Evolutionary conservation across 805 yeast genomes (phyloP), one percentile per base, ranked within the genome.

Genomic region (Jamesozyma gamospora): DNA sequence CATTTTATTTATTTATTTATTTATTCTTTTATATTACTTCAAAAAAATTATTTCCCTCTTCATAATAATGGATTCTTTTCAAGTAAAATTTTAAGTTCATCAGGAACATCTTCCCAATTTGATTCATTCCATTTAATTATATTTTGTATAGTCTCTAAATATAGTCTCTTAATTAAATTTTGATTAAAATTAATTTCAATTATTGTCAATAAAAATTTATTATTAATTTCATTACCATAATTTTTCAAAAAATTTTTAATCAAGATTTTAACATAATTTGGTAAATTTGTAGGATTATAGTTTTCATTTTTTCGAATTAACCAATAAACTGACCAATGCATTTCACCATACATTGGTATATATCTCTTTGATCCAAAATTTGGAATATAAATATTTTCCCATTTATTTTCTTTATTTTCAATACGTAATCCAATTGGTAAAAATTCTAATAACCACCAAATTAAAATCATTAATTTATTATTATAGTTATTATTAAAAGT

Each of bases 241-340:
- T 21, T 21, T 21, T 8, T 8, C n/a, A n/a, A n/a, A 24, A 34
- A 24, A 21, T 24, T 14, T 15, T 25, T 34, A 12, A 25, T 15
- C 7, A 32, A 21, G 8, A 13, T 21, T n/a, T 45, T 36, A 3
- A 56, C 53, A 47, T 65, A 67, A 9, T 39, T 38, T 0, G 77
- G 76, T 26, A 72, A 40, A 45, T 73, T 70, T 1, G 35, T 37
- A 0, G 80, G 80, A 1, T 56, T 41, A 45, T 75, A 74, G 46
- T 68, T 72, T 28, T 52, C 40, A 38, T 71, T 64, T 44, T 59
- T 66, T 42, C 67, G 73, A 39, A 71, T 49, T 45, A 80, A 62
- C 75, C 79, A 78, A 43, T 63, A 65, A 1, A 77, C 68, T 34
- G 83, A 76, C 84, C 85, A 79, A 55, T 79, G 85, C 27, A 77